Conservation (phyloP, 2,329 filamentous ascomycete genomes). For the Beauveria rudraprayagi region DNA sequence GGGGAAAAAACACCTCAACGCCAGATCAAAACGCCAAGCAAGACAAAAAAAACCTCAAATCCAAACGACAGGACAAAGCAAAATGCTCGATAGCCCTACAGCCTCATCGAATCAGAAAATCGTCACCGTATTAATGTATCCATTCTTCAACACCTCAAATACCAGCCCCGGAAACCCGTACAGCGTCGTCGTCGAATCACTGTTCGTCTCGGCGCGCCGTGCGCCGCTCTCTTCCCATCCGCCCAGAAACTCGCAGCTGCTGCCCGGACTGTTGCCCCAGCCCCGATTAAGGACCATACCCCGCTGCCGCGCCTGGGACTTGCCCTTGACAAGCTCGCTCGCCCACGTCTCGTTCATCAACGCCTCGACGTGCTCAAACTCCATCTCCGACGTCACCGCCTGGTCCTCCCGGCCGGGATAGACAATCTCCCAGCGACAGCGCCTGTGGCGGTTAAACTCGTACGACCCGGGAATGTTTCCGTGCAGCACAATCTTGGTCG, state of each 20-base stretch:
- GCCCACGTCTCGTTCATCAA: conserved; percentile 64
- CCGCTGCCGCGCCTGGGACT: conserved; percentile 44
- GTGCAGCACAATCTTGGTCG: conserved; percentile 87
- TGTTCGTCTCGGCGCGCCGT: conserved; percentile 45
- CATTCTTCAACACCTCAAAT: conserved; percentile 94
- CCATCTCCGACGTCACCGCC: conserved; percentile 64
- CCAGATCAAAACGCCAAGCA: background rate
- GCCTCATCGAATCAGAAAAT: conserved; percentile 53
- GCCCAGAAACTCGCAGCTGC: conserved; percentile 76
- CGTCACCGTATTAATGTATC: conserved; percentile 79
- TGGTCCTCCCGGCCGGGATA: conserved; percentile 42
- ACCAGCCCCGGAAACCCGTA: conserved; percentile 91
- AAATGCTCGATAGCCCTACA: background rate
- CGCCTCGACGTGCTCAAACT: conserved; percentile 64
- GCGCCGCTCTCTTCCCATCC: conserved; percentile 71
- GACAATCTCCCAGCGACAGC: conserved; percentile 75
- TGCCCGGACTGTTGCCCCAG: conserved; percentile 86
- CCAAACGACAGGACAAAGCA: background rate
- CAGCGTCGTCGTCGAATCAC: conserved; percentile 66
- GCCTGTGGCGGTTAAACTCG: conserved; percentile 88
- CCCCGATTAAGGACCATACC: conserved; percentile 89
- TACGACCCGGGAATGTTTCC: conserved; percentile 94
- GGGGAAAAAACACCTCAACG: background rate
- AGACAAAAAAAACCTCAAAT: background rate
- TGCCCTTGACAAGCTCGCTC: conserved; percentile 49